Evolutionary conservation across 768 basidiomycete species (phyloP).

Genomic region (Boletus pseudo-olivaceus): DNA sequence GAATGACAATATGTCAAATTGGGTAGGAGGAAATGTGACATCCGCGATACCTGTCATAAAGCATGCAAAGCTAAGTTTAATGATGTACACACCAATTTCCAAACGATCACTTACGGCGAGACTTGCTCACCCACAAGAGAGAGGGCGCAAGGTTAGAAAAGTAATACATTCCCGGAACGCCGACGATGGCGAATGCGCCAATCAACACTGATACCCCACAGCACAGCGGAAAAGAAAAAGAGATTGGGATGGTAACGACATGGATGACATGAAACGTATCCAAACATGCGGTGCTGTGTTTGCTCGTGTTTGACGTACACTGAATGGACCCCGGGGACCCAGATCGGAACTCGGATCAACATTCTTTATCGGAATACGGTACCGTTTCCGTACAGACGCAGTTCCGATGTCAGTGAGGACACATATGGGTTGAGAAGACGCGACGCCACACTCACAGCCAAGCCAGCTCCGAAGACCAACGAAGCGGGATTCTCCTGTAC

Average conservation of each 20-base stretch:
- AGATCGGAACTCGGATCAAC: neutral
- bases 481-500: conserved; percentile 7
- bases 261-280: neutral
- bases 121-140: neutral
- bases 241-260: neutral
- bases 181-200: neutral
- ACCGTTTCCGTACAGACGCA: neutral
- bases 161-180: neutral
- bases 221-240: neutral
- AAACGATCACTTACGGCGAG: conserved; percentile 1
- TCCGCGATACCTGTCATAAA: conserved; percentile 1
- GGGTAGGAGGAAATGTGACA: neutral
- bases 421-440: neutral
- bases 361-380: neutral
- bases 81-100: neutral
- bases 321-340: neutral
- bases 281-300: neutral
- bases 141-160: neutral
- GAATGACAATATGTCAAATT: neutral
- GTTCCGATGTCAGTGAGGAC: neutral
- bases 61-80: conserved; percentile 8
- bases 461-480: neutral
- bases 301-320: neutral
- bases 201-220: neutral
- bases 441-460: neutral